phyloP scores from a whole-genome alignment of 2,329 filamentous ascomycete species.

The Sarocladium oryzae region DNA sequence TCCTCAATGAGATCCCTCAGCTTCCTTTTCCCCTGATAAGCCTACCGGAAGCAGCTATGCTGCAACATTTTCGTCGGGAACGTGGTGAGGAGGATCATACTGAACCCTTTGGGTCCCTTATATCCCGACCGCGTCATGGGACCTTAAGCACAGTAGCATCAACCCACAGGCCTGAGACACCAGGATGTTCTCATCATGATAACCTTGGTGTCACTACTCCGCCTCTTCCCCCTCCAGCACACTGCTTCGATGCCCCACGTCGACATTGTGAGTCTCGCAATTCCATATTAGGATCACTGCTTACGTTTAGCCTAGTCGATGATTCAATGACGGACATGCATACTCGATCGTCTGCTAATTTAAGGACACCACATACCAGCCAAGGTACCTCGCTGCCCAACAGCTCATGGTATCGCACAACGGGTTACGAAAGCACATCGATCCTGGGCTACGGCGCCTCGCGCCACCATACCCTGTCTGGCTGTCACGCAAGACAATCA shows the following conservation, averaged over 20 bases:
- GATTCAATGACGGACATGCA: slow-evolving; percentile 1
- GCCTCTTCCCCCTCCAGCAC: neutral
- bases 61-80: slow-evolving; percentile 25
- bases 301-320: neutral
- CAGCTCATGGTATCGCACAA: slow-evolving; percentile 6
- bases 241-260: neutral
- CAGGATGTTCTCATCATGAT: slow-evolving; percentile 13
- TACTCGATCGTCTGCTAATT: slow-evolving; percentile 1
- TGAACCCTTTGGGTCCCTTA: slow-evolving; percentile 21
- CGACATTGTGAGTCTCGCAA: neutral
- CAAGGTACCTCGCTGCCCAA: neutral
- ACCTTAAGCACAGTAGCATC: slow-evolving; percentile 26
- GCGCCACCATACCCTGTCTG: neutral
- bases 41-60: slow-evolving; percentile 28
- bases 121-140: slow-evolving; percentile 20
- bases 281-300: neutral
- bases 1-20: slow-evolving; percentile 18
- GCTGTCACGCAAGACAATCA: neutral
- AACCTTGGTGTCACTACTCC: neutral
- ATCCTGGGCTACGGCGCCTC: neutral
- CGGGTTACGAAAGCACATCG: neutral
- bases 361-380: slow-evolving; percentile 3
- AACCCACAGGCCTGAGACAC: slow-evolving; percentile 18
- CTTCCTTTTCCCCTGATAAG: slow-evolving; percentile 31
- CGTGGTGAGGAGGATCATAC: slow-evolving; percentile 32